phyloP scores from a whole-genome alignment of 1,139 yeast genomes.

The Eremothecium coryli region DNA sequence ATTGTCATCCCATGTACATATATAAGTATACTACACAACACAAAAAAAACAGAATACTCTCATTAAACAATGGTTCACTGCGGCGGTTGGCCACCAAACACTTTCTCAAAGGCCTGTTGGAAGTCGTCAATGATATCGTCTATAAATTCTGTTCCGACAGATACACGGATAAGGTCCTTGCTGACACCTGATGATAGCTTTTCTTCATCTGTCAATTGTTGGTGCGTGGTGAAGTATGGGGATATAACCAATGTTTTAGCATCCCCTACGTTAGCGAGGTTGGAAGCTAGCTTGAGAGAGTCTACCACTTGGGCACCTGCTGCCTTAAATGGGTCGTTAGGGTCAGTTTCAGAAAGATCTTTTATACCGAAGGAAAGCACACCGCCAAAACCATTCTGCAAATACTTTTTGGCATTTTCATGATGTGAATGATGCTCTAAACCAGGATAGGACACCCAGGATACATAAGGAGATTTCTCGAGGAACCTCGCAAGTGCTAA shows the following conservation, averaged over 20 bases:
- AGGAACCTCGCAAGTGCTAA: conserved; percentile 68
- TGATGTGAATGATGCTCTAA: conserved; percentile 75
- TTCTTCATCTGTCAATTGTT: conserved; percentile 77
- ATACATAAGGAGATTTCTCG: conserved; percentile 61
- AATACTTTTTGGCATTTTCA: conserved; percentile 72
- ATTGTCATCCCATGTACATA: too few relatives aligned
- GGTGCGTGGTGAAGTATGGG: conserved; percentile 92
- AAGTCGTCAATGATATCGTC: conserved; percentile 85
- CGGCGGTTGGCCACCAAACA: conserved; percentile 32
- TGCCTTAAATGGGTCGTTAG: conserved; percentile 51
- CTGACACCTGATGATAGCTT: conserved; percentile 76
- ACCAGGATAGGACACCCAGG: conserved; percentile 91
- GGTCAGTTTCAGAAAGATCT: conserved; percentile 39
- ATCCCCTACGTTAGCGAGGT: conserved; percentile 95
- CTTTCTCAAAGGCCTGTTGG: conserved; percentile 64
- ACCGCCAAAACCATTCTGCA: conserved; percentile 73
- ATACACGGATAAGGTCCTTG: conserved; percentile 76
- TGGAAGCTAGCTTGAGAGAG: conserved; percentile 69
- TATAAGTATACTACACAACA: too few relatives aligned
- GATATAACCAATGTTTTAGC: conserved; percentile 90
- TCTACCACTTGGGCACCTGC: conserved; percentile 81
- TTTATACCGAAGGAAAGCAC: conserved; percentile 84
- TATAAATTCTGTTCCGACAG: conserved; percentile 83
- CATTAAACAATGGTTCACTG: too few relatives aligned
- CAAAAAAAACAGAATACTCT: too few relatives aligned